phyloP scores from a whole-genome alignment of 2,329 filamentous ascomycete species.

The Magnaporthiopsis poae region DNA sequence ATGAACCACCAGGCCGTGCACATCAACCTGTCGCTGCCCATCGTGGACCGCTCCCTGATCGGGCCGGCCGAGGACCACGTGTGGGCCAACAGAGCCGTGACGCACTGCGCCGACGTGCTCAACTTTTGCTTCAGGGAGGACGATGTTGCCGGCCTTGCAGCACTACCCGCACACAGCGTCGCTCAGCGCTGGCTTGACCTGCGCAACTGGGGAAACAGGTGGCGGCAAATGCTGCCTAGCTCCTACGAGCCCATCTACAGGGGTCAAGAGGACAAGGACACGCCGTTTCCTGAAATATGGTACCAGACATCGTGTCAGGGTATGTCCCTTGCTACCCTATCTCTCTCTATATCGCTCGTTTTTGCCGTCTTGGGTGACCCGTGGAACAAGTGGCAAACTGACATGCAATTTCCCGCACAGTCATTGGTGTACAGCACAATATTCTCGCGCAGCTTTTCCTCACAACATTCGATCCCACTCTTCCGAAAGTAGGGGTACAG shows the following conservation, averaged over 20 bases:
- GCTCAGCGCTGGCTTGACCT: slow-evolving; percentile 32
- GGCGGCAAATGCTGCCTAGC: slow-evolving; percentile 35
- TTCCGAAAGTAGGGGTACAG: slow-evolving; percentile 38
- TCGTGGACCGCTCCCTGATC: slow-evolving; percentile 39
- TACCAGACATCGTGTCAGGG: slow-evolving; percentile 46
- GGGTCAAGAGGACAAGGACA: slow-evolving; percentile 24
- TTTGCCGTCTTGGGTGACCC: background rate
- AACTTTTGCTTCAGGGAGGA: slow-evolving; percentile 49
- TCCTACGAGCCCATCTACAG: slow-evolving; percentile 48
- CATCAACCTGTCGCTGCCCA: slow-evolving; percentile 38
- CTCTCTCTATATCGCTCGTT: background rate
- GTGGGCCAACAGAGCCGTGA: slow-evolving; percentile 52
- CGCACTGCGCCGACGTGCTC: slow-evolving; percentile 53
- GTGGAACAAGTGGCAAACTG: background rate
- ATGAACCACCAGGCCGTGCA: slow-evolving; percentile 35
- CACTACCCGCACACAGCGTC: background rate
- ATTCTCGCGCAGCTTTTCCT: slow-evolving; percentile 49
- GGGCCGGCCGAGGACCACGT: slow-evolving; percentile 38
- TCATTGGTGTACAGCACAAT: slow-evolving; percentile 51
- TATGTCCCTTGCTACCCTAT: slow-evolving; percentile 18
- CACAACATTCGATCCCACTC: slow-evolving; percentile 43
- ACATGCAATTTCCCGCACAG: slow-evolving; percentile 20
- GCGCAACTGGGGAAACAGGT: slow-evolving; percentile 33
- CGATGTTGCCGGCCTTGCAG: slow-evolving; percentile 9
- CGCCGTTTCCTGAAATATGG: slow-evolving; percentile 48